Conservation (phyloP, 2,329 filamentous ascomycete genomes). For the Xylaria hypoxylon region DNA sequence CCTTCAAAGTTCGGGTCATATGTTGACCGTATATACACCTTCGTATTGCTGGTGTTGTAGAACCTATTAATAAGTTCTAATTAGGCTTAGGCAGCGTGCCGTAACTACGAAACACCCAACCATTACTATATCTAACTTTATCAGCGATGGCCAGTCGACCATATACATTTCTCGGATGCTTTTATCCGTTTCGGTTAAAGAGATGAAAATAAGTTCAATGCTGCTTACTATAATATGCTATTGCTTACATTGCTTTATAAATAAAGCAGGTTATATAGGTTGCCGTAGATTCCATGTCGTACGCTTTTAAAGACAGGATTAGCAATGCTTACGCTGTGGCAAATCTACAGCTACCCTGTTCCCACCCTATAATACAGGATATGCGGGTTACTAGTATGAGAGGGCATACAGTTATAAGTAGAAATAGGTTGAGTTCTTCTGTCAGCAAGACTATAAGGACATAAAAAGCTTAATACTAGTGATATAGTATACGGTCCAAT, state of each 20-base stretch:
- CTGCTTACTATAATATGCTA: neutral
- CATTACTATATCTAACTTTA: neutral
- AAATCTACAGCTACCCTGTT: neutral
- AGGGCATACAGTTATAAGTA: neutral
- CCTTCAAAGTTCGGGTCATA: neutral
- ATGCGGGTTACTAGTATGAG: neutral
- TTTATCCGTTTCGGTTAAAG: conserved; percentile 13
- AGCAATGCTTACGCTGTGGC: neutral
- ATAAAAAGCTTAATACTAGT: conserved; percentile 1
- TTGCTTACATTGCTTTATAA: neutral
- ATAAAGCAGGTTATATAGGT: neutral
- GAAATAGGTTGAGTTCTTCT: neutral
- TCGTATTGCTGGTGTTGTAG: neutral
- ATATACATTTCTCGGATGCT: neutral
- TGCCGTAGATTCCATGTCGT: neutral
- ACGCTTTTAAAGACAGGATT: neutral
- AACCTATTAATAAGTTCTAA: neutral
- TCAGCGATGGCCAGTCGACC: neutral
- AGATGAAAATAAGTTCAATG: conserved; percentile 21
- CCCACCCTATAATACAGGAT: neutral
- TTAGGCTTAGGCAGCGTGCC: neutral
- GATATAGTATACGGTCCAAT: conserved; percentile 6
- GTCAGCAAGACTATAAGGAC: conserved; percentile 6
- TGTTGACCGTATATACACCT: neutral
- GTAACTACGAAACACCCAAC: neutral